A percentile compares a stretch with the other conserved stretches of the same genome.
Conservation (phyloP, 345 rosid species). For the Anastatica hierochuntica region DNA sequence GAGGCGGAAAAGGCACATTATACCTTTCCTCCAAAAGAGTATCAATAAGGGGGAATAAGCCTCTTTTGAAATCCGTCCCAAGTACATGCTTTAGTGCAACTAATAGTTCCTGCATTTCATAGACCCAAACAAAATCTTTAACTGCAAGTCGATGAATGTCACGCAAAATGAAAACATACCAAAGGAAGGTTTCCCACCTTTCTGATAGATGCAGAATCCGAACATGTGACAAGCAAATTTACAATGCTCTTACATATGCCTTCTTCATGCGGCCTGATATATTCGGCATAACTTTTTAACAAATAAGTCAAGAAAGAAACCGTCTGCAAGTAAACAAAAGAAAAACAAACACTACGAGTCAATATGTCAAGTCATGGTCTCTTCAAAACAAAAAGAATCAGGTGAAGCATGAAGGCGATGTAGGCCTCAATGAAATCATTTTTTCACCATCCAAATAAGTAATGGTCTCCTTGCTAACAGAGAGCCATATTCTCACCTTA, state of each 20-base stretch:
- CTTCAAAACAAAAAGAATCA: neutral
- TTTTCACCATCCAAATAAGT: neutral
- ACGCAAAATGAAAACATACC: conserved; percentile 11
- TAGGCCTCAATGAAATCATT: neutral
- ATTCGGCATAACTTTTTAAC: conserved; percentile 92
- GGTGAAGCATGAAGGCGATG: conserved; percentile 7
- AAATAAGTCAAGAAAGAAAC: conserved; percentile 91
- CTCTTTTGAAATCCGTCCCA: conserved; percentile 97
- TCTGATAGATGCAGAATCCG: conserved; percentile 91
- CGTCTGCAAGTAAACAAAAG: conserved; percentile 55
- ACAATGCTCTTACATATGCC: conserved; percentile 96
- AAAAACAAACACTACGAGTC: conserved; percentile 13
- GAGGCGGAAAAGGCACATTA: neutral
- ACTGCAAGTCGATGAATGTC: conserved; percentile 3
- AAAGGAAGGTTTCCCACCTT: conserved; percentile 47
- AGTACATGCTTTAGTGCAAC: conserved; percentile 94
- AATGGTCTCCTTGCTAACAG: neutral
- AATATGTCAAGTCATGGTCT: neutral
- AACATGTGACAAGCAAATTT: conserved; percentile 90
- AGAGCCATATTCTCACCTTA: conserved; percentile 55
- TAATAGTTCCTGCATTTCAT: conserved; percentile 68
- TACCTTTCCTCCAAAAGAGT: conserved; percentile 93
- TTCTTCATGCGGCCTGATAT: conserved; percentile 92
- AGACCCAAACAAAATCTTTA: conserved; percentile 8
- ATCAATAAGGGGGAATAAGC: conserved; percentile 92